Percentiles rank a stretch among this genome's conserved stretches.
phyloP scores from a whole-genome alignment of 2,329 filamentous ascomycete genomes.

The Cytospora piceicola region DNA sequence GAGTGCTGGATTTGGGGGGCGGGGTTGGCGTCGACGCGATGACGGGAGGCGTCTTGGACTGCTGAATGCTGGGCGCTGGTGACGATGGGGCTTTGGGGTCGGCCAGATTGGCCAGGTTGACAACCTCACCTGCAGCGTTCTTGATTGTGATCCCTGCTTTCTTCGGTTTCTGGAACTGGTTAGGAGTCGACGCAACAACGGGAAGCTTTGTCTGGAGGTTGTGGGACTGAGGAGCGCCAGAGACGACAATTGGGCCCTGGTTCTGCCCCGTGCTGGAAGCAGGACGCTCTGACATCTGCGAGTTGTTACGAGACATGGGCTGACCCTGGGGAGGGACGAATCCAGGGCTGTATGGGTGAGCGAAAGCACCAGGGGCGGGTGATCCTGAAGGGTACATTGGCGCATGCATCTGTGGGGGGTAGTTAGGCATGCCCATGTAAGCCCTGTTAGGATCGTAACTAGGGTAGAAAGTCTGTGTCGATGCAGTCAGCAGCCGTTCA shows the following conservation, averaged over 20 bases:
- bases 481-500: slow-evolving; percentile 73
- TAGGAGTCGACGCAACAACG: slow-evolving; percentile 47
- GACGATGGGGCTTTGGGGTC: slow-evolving; percentile 57
- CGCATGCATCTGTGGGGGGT: slow-evolving; percentile 24
- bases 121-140: slow-evolving; percentile 76
- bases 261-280: slow-evolving; percentile 69
- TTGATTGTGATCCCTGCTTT: slow-evolving; percentile 83
- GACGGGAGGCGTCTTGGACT: slow-evolving; percentile 68
- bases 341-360: slow-evolving; percentile 50
- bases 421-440: slow-evolving; percentile 27
- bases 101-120: slow-evolving; percentile 65
- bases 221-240: slow-evolving; percentile 65
- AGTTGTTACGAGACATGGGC: slow-evolving; percentile 83
- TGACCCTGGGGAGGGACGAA: slow-evolving; percentile 52
- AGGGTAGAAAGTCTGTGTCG: slow-evolving; percentile 67
- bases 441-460: slow-evolving; percentile 54
- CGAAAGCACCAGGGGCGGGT: slow-evolving; percentile 55
- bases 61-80: slow-evolving; percentile 57
- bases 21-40: slow-evolving; percentile 78
- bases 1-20: slow-evolving; percentile 73
- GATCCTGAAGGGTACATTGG: slow-evolving; percentile 43
- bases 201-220: slow-evolving; percentile 58
- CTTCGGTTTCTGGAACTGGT: slow-evolving; percentile 57
- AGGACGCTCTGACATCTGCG: slow-evolving; percentile 72
- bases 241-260: slow-evolving; percentile 62